Base-by-base conservation (phyloP, 768 basidiomycete genomes). In the Pholiota conissans region DNA sequence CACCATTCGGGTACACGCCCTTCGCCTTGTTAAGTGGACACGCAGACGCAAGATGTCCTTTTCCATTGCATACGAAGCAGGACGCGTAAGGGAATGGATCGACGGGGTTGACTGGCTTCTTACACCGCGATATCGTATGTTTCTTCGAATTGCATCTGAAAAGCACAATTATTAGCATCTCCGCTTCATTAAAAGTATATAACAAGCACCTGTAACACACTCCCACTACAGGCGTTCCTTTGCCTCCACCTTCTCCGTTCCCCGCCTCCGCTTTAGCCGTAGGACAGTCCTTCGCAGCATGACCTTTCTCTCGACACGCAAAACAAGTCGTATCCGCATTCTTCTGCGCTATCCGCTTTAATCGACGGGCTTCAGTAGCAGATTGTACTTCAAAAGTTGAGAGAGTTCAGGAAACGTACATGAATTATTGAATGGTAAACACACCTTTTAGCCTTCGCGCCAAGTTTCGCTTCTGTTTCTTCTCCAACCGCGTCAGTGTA, bases 1-100 rank as follows among this genome's bases (percentile, higher is more conserved):
- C 95, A 24, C 94, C 94, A 58, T 96, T 89, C 0, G 93, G 92
- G 64, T 97, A 97, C 24, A 96, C 79, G 0, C 95, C 93, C 63
- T 84, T 90, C 0, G 79, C 79, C 61, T 82, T 81, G 67, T 97
- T 97, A 64, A 87, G 73, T 0, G 91, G 89, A 71, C 95, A 98
- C 13, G 83, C 73, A 1, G 90, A 87, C 2, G 92, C 91, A 1
- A 98, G 81, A 67, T 98, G 95, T 1, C 95, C 95, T 63, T 82
- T 87, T 3, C 78, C 80, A 3, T 84, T 84, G 68, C 95, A 98
- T 18, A 98, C 89, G 68, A 94, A 98, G 73, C 95, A 98, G 3
- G 88, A 90, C 0, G 95, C 95, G 63, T 85, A 94, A 1, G 95
- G 95, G 3, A 93, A 77, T 0, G 90, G 89, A 56, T 91, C 79